A percentile compares a stretch with the other conserved stretches of the same genome.
Conservation (phyloP, 78 protist genomes). For the Dictyostelium purpureum region DNA sequence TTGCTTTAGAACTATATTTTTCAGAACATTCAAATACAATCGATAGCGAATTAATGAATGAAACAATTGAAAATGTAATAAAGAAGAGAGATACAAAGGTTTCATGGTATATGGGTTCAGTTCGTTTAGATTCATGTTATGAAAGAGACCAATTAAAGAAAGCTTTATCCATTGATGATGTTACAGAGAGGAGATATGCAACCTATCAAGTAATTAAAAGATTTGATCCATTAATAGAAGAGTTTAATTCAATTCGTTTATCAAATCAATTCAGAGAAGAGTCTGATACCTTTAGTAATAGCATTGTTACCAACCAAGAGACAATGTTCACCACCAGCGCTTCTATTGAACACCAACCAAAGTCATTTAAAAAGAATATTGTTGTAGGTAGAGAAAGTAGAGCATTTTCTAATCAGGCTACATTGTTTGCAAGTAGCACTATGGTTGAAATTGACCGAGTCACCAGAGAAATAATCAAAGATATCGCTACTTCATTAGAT, state of each 20-base stretch:
- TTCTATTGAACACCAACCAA: no score
- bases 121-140: constrained; percentile 44
- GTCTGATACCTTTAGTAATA: background rate
- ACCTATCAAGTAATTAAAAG: constrained; percentile 4
- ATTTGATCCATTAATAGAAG: constrained; percentile 8
- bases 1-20: background rate
- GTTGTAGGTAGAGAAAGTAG: constrained; percentile 74
- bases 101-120: constrained; percentile 44
- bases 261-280: constrained; percentile 46
- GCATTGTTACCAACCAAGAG: background rate
- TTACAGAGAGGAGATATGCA: constrained; percentile 2
- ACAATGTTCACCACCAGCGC: no score
- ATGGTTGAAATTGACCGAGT: background rate
- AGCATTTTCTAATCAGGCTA: constrained; percentile 75
- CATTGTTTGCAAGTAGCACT: constrained; percentile 34
- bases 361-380: no score
- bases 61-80: background rate
- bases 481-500: background rate
- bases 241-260: constrained; percentile 12
- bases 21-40: background rate
- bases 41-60: background rate
- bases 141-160: constrained; percentile 8
- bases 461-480: background rate
- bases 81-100: constrained; percentile 16
- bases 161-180: constrained; percentile 23